A percentile compares a stretch with the other conserved stretches of the same genome.
These are phyloP conservation scores for Fusarium succisae DNA, from an alignment of 2,329 filamentous ascomycete species.

Conservation along the genomic window DNA sequence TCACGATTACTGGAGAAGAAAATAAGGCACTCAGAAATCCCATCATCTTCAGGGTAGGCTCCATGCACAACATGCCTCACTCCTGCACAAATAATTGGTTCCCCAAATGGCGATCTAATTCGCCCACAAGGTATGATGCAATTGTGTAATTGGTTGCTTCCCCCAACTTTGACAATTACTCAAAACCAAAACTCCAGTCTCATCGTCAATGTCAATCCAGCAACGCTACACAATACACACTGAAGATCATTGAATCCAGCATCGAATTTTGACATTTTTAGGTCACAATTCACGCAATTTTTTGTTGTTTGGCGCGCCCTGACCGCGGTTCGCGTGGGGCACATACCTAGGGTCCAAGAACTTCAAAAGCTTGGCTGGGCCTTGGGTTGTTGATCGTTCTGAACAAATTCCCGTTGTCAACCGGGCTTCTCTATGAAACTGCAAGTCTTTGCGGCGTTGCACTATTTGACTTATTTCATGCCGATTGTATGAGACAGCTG, in stretches of 20 bases:
- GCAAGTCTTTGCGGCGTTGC: neutral
- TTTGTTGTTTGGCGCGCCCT: constrained; percentile 1
- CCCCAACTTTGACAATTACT: constrained; percentile 7
- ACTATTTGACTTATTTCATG: neutral
- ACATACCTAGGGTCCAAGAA: constrained; percentile 16
- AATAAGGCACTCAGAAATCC: neutral
- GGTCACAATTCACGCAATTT: constrained; percentile 1
- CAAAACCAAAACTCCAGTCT: constrained; percentile 30
- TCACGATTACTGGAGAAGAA: too few species aligned
- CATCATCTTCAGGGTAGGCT: constrained; percentile 9
- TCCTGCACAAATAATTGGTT: constrained; percentile 30
- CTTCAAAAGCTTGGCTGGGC: constrained; percentile 25
- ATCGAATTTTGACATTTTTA: constrained; percentile 8
- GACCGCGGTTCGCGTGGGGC: constrained; percentile 37
- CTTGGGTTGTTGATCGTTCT: constrained; percentile 3
- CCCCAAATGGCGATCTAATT: constrained; percentile 38
- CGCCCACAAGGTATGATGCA: constrained; percentile 39
- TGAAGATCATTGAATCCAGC: constrained; percentile 1
- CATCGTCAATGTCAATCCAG: constrained; percentile 25
- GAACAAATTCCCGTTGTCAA: neutral
- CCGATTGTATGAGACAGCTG: neutral
- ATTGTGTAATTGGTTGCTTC: constrained; percentile 38
- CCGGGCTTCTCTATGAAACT: neutral
- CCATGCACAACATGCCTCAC: constrained; percentile 4
- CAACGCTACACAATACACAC: constrained; percentile 5